phyloP scores from a whole-genome alignment of 1,284 basidiomycete species.

The Irpex lacteus region DNA sequence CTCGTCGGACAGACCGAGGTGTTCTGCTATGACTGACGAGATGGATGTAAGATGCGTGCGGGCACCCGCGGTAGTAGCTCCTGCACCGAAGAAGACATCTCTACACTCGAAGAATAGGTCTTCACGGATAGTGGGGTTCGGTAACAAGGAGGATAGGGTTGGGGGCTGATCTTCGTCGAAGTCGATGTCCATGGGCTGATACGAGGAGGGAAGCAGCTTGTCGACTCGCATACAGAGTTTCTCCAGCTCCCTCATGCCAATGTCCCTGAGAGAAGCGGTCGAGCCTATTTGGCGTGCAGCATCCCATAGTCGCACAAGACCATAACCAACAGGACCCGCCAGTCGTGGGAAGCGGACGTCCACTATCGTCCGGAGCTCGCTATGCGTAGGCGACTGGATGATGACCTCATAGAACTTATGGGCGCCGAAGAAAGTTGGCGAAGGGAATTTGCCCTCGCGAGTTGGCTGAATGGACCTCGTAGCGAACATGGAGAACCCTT shows the following conservation, averaged over 20 bases:
- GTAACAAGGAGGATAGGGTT: conserved; percentile 46
- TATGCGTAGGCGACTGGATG: conserved; percentile 55
- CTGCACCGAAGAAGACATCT: conserved; percentile 89
- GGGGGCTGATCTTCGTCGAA: conserved; percentile 25
- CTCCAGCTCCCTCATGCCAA: conserved; percentile 86
- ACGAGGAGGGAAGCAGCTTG: conserved; percentile 50
- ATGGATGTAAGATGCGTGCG: conserved; percentile 49
- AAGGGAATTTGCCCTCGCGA: conserved; percentile 41
- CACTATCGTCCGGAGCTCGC: conserved; percentile 73
- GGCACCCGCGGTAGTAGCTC: conserved; percentile 51
- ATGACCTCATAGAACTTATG: conserved; percentile 80
- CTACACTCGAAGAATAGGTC: conserved; percentile 89
- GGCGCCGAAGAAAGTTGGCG: conserved; percentile 74
- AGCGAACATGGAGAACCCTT: conserved; percentile 79
- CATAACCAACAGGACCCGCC: conserved; percentile 41
- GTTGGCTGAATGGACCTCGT: conserved; percentile 64
- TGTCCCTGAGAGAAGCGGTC: conserved; percentile 50
- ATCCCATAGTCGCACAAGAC: conserved; percentile 66
- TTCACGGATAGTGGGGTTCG: conserved; percentile 83
- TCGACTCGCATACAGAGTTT: conserved; percentile 84
- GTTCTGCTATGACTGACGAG: conserved; percentile 52
- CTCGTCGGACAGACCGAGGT: conserved; percentile 67
- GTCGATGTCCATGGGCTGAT: conserved; percentile 45
- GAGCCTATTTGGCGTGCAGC: conserved; percentile 46
- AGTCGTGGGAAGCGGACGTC: conserved; percentile 64